Evolutionary conservation across 108 stramenopile genomes (phyloP), one percentile per base, ranked within the genome.

Genomic region (Fragilariopsis cylindrus): DNA sequence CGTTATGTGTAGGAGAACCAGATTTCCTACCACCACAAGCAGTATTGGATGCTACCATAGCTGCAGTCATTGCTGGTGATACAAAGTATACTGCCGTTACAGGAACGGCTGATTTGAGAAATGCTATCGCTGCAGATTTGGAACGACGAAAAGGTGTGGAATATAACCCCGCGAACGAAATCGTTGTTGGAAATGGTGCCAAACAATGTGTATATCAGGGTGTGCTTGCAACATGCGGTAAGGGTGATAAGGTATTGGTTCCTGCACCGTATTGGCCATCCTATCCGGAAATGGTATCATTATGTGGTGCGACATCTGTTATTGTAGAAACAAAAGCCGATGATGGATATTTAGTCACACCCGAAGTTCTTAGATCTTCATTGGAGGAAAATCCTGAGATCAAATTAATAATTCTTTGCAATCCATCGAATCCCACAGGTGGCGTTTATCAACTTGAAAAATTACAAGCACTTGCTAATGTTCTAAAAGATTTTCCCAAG

Each of bases 211-310:
- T 98, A 15, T 97, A 86, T 75, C 93, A 97, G 77, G 96, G 94
- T 2, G 67, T 99, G 0, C 65, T 99, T 69, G 94, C 97, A 2
- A 84, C 92, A 2, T 89, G 84, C 71, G 91, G 96, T 6, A 78
- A 81, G 4, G 97, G 97, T 1, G 98, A 99, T 75, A 84, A 85
- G 53, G 98, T 98, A 11, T 73, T 99, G 45, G 79, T 99, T 40
- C 98, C 98, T 5, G 92, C 97, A 4, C 98, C 98, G 1, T 98
- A 96, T 81, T 99, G 97, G 97, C 95, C 97, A 4, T 93, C 92
- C 9, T 99, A 99, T 82, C 97, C 97, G 7, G 97, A 97, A 84
- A 99, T 99, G 90, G 97, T 94, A 9, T 52, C 79, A 9, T 74
- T 99, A 76, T 85, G 86, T 0, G 96, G 96, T 21, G 97, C 95